Base-by-base conservation (phyloP, 2,329 filamentous ascomycete species). In the Byssothecium circinans region DNA sequence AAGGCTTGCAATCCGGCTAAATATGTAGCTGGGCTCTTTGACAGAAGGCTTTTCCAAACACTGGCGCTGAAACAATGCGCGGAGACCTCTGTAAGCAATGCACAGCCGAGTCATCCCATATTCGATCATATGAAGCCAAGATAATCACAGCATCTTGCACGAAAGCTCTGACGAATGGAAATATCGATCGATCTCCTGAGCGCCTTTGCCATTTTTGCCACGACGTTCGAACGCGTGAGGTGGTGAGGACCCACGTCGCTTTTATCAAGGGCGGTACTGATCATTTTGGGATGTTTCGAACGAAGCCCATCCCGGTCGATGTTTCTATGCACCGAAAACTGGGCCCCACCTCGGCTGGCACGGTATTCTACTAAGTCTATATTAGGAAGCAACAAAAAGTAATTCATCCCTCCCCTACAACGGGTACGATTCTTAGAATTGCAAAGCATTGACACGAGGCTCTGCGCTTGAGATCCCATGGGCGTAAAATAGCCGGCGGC, bases 401-500 rank as follows among this genome's bases (percentile, higher is more conserved):
- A 35, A 33, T 18, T 14, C 32, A 15, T 18, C n/a, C 25, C 2
- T 36, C n/a, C 19, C 20, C 18, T 23, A 15, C 14, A 35, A 19
- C 19, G 29, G 18, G 41, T 23, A 22, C n/a, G 11, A 17, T 2
- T 27, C 11, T 20, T 8, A 19, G 11, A 8, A 23, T 17, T 22
- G 8, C 14, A 32, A 14, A 41, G 18, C 29, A 8, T 19, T 3
- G 19, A 36, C 37, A 10, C 36, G 37, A 27, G 15, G 22, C 37
- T 40, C 22, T 29, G 37, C 37, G 23, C 14, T 10, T 36, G 23
- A n/a, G 22, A 36, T 8, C 18, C 4, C 36, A 56, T 48, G 41
- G 50, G 45, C 27, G 45, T 39, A 35, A 59, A 44, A 63, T 64
- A 66, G 35, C 61, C 61, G 62, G 62, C 61, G 62, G 62, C 43